These are phyloP conservation scores for Stephania japonica DNA, from an alignment of 164 flowering plant genomes.

Conservation along the genomic window DNA sequence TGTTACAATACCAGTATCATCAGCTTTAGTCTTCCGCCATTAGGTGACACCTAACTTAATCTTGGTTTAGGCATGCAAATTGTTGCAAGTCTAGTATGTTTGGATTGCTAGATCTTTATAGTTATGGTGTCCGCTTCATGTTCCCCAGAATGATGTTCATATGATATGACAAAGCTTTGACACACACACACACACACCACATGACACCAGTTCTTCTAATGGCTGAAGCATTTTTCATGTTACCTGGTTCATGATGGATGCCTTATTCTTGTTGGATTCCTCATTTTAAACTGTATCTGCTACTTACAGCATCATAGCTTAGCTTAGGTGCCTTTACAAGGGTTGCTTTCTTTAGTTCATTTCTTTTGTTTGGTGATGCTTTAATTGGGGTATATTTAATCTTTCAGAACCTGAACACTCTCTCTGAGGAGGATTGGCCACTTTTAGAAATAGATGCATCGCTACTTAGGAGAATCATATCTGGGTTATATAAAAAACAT, in stretches of 20 bases:
- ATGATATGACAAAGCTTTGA: not conserved
- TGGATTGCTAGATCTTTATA: not conserved
- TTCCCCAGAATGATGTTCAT: not conserved
- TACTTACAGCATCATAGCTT: not conserved
- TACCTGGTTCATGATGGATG: not conserved
- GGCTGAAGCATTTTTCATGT: not conserved
- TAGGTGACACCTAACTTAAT: not conserved
- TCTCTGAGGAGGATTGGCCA: too few relatives aligned
- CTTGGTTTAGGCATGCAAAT: not conserved
- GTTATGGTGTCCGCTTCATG: not conserved
- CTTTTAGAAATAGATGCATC: not conserved
- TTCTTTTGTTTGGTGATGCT: not conserved
- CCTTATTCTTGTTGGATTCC: not conserved
- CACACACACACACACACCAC: not conserved
- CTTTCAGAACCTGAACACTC: too few relatives aligned
- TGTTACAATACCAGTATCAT: not conserved
- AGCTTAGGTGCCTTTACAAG: not conserved
- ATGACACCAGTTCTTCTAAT: not conserved
- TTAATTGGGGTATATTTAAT: too few relatives aligned
- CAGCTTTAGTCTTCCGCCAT: not conserved
- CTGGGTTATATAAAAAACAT: not conserved
- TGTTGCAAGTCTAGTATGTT: not conserved
- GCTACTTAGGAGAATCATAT: not conserved
- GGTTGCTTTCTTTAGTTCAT: not conserved
- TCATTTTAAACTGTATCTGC: not conserved